These are phyloP conservation scores for Vachellia pachyceras DNA, from an alignment of 306 rosid species.

Conservation along the genomic window DNA sequence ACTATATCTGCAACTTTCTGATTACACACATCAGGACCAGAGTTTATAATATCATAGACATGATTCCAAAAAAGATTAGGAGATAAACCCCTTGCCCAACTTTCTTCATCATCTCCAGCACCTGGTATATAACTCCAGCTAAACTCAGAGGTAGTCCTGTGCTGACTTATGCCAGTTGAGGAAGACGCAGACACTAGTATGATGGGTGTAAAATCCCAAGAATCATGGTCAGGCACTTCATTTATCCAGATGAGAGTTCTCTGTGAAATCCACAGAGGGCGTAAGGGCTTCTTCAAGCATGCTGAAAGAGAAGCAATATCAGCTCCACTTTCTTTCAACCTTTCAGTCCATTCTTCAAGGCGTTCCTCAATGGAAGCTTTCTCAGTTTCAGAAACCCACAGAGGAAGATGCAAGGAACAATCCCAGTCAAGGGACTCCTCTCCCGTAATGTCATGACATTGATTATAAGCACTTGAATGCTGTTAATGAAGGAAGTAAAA, in stretches of 20 bases:
- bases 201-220: slow-evolving; percentile 95
- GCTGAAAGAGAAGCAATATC: slow-evolving; percentile 73
- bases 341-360: slow-evolving; percentile 80
- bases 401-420: slow-evolving; percentile 89
- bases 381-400: slow-evolving; percentile 85
- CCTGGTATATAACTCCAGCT: slow-evolving; percentile 95
- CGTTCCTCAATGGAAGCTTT: slow-evolving; percentile 69
- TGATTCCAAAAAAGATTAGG: slow-evolving; percentile 79
- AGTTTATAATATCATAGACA: slow-evolving; percentile 71
- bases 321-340: slow-evolving; percentile 69
- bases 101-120: slow-evolving; percentile 96
- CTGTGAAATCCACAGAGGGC: slow-evolving; percentile 95
- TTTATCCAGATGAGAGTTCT: slow-evolving; percentile 88
- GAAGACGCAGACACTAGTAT: slow-evolving; percentile 84
- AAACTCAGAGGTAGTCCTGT: slow-evolving; percentile 69
- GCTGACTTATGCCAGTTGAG: slow-evolving; percentile 53
- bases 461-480: slow-evolving; percentile 48
- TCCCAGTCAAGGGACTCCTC: slow-evolving; percentile 66
- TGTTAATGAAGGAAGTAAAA: slow-evolving; percentile 34
- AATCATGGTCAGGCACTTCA: slow-evolving; percentile 87
- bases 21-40: slow-evolving; percentile 81
- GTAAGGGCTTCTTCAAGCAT: slow-evolving; percentile 75
- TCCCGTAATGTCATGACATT: slow-evolving; percentile 21
- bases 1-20: slow-evolving; percentile 80
- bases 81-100: slow-evolving; percentile 88